Percentiles rank a stretch among this genome's conserved stretches.
Evolutionary conservation across 768 basidiomycete species (phyloP).

Genomic region (Strobilomyces confusus): DNA sequence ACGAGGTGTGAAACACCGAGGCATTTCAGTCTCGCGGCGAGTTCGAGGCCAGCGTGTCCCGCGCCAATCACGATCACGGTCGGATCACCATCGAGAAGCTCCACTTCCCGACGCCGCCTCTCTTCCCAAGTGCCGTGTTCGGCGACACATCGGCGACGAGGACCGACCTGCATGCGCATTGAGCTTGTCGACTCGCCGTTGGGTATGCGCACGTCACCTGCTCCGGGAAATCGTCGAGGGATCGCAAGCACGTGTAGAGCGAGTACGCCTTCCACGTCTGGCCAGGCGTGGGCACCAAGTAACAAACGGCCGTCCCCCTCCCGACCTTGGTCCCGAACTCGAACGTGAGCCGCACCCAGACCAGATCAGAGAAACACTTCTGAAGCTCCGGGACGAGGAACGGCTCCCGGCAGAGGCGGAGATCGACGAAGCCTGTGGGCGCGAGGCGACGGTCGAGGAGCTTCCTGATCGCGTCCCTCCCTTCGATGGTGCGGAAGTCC

Average conservation of each 20-base stretch:
- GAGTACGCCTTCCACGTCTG: slow-evolving; percentile 56
- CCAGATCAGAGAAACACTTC: slow-evolving; percentile 48
- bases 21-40: slow-evolving; percentile 62
- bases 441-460: slow-evolving; percentile 36
- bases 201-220: slow-evolving; percentile 22
- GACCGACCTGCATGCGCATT: not conserved
- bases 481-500: slow-evolving; percentile 50
- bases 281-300: slow-evolving; percentile 45
- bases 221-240: slow-evolving; percentile 54
- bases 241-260: slow-evolving; percentile 58
- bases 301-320: slow-evolving; percentile 47
- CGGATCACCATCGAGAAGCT: slow-evolving; percentile 47
- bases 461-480: slow-evolving; percentile 33
- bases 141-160: not conserved
- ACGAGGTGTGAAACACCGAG: slow-evolving; percentile 44
- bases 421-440: slow-evolving; percentile 17
- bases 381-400: slow-evolving; percentile 33
- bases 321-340: slow-evolving; percentile 51
- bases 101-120: slow-evolving; percentile 16
- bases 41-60: slow-evolving; percentile 62
- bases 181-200: not conserved
- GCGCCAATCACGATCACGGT: slow-evolving; percentile 63
- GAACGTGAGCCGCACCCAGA: slow-evolving; percentile 54
- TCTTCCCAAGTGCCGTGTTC: slow-evolving; percentile 43
- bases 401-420: slow-evolving; percentile 12